These are phyloP conservation scores for Rutidosis leptorrhynchoides DNA, from an alignment of 129 eudicot species.

Conservation along the genomic window DNA sequence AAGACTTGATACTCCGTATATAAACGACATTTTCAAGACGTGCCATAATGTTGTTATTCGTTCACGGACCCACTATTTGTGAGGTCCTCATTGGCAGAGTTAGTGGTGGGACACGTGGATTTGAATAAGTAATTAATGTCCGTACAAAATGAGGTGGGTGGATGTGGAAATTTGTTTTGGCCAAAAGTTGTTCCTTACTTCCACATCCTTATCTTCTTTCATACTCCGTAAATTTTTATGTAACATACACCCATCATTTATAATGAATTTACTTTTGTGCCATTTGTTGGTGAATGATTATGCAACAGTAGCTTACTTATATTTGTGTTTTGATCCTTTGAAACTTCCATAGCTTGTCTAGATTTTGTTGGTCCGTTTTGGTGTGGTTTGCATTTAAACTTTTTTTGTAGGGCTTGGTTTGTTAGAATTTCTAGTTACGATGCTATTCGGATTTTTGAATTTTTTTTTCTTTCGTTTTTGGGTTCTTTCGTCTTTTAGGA, in stretches of 20 bases:
- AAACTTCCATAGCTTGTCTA: no score
- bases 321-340: no score
- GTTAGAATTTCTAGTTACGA: no score
- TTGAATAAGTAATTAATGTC: slow-evolving; percentile 19
- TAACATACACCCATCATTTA: background rate
- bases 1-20: no score
- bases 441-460: no score
- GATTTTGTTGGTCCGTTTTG: no score
- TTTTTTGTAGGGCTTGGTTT: no score
- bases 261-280: slow-evolving; percentile 4
- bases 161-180: slow-evolving; percentile 35
- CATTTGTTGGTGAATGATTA: background rate
- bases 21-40: slow-evolving; percentile 22
- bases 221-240: background rate
- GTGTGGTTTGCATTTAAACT: no score
- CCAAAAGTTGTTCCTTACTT: background rate
- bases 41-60: slow-evolving; percentile 14
- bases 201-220: slow-evolving; percentile 11
- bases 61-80: background rate
- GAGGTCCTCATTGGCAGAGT: slow-evolving; percentile 31
- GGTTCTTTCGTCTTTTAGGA: no score
- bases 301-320: background rate
- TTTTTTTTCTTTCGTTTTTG: no score
- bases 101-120: slow-evolving; percentile 36
- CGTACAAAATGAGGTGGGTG: slow-evolving; percentile 37